A percentile compares a stretch with the other conserved stretches of the same genome.
phyloP scores from a whole-genome alignment of 2,329 filamentous ascomycete genomes.

The Dactylellina sp. region DNA sequence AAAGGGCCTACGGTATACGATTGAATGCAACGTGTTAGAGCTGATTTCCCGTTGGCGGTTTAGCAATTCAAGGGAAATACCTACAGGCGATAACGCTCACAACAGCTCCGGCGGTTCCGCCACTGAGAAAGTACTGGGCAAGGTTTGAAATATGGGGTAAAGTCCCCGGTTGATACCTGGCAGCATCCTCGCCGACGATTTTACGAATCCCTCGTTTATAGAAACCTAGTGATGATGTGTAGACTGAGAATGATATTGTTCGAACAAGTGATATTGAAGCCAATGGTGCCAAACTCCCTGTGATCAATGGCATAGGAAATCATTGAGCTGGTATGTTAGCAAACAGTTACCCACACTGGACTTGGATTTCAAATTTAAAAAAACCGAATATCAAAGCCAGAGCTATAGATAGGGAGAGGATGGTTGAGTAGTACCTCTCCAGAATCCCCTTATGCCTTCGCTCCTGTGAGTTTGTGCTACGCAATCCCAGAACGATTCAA shows the following conservation, averaged over 20 bases:
- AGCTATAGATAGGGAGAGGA: background rate
- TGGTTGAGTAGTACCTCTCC: conserved; percentile 72
- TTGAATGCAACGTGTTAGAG: too few relatives aligned
- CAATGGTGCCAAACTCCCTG: conserved; percentile 82
- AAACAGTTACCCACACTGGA: background rate
- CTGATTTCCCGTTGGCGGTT: conserved; percentile 1
- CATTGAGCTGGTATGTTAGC: conserved; percentile 52
- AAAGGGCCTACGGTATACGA: conserved; percentile 74
- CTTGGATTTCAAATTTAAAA: background rate
- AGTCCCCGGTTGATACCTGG: conserved; percentile 51
- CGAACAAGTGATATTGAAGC: conserved; percentile 81
- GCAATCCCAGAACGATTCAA: conserved; percentile 78
- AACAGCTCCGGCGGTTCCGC: conserved; percentile 80
- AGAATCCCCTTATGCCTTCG: conserved; percentile 81
- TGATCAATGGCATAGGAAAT: background rate
- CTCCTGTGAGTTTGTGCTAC: conserved; percentile 79
- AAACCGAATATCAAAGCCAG: conserved; percentile 1
- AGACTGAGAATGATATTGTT: conserved; percentile 82
- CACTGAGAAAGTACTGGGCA: conserved; percentile 59
- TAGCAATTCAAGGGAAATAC: conserved; percentile 57
- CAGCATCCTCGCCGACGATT: conserved; percentile 44
- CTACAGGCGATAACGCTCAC: conserved; percentile 83
- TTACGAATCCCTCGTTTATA: conserved; percentile 53
- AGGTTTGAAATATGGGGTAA: conserved; percentile 76
- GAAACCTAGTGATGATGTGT: conserved; percentile 66